These are phyloP conservation scores for Boletus sensibilis DNA, from an alignment of 768 basidiomycete genomes.

Conservation along the genomic window DNA sequence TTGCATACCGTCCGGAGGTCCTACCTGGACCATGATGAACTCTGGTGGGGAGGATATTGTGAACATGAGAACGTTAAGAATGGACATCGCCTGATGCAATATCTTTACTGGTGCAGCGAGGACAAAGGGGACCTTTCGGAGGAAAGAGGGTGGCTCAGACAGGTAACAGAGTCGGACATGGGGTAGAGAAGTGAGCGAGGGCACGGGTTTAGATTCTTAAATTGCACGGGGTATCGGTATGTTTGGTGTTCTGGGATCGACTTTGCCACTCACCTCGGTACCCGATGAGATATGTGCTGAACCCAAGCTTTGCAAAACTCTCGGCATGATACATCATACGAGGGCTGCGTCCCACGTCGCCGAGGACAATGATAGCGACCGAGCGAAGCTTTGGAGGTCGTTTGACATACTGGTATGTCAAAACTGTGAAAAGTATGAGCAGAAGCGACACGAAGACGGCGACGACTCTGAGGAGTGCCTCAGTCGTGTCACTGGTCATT, in stretches of 20 bases:
- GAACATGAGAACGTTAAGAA: constrained; percentile 62
- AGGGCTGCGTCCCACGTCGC: constrained; percentile 94
- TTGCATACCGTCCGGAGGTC: constrained; percentile 20
- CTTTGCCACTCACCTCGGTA: constrained; percentile 65
- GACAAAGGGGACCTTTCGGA: constrained; percentile 60
- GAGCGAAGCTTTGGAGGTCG: constrained; percentile 48
- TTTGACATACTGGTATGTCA: constrained; percentile 17
- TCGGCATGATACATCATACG: constrained; percentile 99
- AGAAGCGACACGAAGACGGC: constrained; percentile 10
- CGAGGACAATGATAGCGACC: constrained; percentile 88
- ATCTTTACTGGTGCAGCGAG: constrained; percentile 83
- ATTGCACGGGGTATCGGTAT: background rate
- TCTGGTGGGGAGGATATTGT: constrained; percentile 67
- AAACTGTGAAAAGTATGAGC: constrained; percentile 14
- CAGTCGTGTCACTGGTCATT: constrained; percentile 4
- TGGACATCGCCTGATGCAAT: constrained; percentile 58
- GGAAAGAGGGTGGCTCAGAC: constrained; percentile 53
- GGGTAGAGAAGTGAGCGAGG: constrained; percentile 66
- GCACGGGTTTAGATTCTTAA: constrained; percentile 73
- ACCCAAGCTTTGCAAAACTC: constrained; percentile 80
- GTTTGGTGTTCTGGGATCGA: background rate
- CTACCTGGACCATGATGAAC: constrained; percentile 87
- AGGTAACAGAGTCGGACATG: constrained; percentile 68
- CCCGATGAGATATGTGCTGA: constrained; percentile 78
- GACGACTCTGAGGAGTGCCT: constrained; percentile 2